Evolutionary conservation across 164 flowering plant genomes (phyloP).

Genomic region (Aristolochia californica): DNA sequence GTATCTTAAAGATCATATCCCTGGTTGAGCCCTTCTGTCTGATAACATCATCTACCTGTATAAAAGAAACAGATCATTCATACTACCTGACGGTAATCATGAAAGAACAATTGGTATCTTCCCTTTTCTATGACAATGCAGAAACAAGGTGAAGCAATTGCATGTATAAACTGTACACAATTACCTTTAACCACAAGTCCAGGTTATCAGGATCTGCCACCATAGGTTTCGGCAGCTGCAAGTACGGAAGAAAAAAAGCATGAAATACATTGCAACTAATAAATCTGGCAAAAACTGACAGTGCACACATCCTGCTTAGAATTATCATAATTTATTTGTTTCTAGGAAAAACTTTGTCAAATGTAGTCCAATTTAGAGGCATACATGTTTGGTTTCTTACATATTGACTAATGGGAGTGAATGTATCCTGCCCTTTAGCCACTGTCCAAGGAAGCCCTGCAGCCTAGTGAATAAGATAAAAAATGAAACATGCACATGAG

Average conservation of each 20-base stretch:
- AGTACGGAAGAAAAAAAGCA: conserved; percentile 1
- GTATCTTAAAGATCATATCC: conserved; percentile 94
- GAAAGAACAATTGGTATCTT: not conserved
- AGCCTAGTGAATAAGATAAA: conserved; percentile 33
- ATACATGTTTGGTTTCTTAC: conserved; percentile 34
- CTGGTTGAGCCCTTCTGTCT: conserved; percentile 79
- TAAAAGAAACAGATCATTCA: conserved; percentile 2
- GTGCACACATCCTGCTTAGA: too few species aligned
- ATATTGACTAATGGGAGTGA: conserved; percentile 84
- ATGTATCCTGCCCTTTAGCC: conserved; percentile 96
- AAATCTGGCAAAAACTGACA: too few species aligned
- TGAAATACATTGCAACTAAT: not conserved
- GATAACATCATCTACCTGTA: conserved; percentile 80
- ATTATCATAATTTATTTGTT: not conserved
- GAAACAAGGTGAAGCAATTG: not conserved
- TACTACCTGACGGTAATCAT: not conserved
- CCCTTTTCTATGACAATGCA: not conserved
- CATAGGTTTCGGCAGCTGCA: conserved; percentile 58
- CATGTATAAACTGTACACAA: not conserved
- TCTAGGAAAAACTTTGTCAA: too few species aligned
- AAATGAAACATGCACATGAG: not conserved
- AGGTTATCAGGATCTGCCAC: conserved; percentile 79
- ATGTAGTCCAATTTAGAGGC: too few species aligned
- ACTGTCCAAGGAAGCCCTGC: conserved; percentile 98
- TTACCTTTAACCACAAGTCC: conserved; percentile 89